Conservation (phyloP, 2,329 filamentous ascomycete species). For the Alternaria triticina region DNA sequence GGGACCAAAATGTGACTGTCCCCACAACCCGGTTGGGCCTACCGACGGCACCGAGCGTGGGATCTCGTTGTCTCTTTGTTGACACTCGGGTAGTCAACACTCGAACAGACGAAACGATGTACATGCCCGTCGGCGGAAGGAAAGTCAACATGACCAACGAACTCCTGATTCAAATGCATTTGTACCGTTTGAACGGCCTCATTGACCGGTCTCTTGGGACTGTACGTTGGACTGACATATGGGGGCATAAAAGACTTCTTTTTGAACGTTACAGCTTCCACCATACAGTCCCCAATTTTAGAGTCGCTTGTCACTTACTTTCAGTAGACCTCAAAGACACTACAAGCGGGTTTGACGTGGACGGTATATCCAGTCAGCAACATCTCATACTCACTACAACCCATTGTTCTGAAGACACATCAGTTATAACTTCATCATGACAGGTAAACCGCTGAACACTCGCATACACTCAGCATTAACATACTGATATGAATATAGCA, state of each 20-base stretch:
- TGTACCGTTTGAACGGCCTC: slow-evolving; percentile 12
- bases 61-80: background rate
- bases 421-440: slow-evolving; percentile 13
- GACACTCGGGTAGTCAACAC: slow-evolving; percentile 4
- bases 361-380: background rate
- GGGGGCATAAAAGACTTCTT: slow-evolving; percentile 2
- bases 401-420: background rate
- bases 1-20: background rate
- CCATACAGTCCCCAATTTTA: background rate
- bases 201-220: slow-evolving; percentile 15
- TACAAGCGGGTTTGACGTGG: background rate
- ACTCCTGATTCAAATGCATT: slow-evolving; percentile 2
- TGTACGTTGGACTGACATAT: background rate
- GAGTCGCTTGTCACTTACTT: background rate
- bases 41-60: background rate
- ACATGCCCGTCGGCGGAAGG: slow-evolving; percentile 18
- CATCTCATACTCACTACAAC: background rate
- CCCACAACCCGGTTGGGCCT: background rate
- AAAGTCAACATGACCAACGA: slow-evolving; percentile 13
- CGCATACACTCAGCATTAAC: background rate
- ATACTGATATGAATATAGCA: slow-evolving; percentile 7
- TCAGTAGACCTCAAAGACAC: background rate
- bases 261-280: background rate
- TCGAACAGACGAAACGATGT: slow-evolving; percentile 5
- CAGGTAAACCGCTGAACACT: slow-evolving; percentile 8